Evolutionary conservation across 768 basidiomycete genomes (phyloP), one percentile per base, ranked within the genome.

Genomic region (Naganishia kalamii): DNA sequence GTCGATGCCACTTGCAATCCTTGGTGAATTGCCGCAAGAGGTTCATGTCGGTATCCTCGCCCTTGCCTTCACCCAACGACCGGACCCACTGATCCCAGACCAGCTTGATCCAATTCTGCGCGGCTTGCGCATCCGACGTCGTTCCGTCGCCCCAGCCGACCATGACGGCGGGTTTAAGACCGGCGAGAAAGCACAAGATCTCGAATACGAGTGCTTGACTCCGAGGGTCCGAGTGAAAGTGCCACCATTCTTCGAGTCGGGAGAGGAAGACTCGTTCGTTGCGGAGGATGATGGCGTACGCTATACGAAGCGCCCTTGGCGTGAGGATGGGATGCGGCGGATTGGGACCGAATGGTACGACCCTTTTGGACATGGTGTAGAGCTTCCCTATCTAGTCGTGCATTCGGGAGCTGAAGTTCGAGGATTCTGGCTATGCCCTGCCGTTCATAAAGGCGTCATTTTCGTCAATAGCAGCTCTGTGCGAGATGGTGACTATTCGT

Each of bases 81-180:
- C 27, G 15, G 32, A 17, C 11, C 32, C 25, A 33, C 46, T 52
- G 23, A 27, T 61, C 49, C 65, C 65, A 66, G 12, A 66, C 65
- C 40, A 61, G 13, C 27, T 49, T 43, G 30, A 66, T 35, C 65
- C 65, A 66, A 30, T 54, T 48, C n/a, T 47, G 30, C 7, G 40
- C 64, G 30, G 49, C 62, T 27, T 15, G 5, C 2, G 49, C 63
- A 13, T 66, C 65, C n/a, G 44, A 12, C 10, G n/a, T 41, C 4
- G 41, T 29, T 32, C 65, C 65, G 44, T 66, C 65, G 13, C 65
- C 65, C 59, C 59, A 66, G 10, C 65, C 65, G 12, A 66, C 50
- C 30, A 66, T 32, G n/a, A 66, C 65, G 17, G 43, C 33, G n/a
- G 37, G 41, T 25, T 66, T 66, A 11, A 66, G 41, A 3, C 59